These are phyloP conservation scores for Picochlorum costavermella DNA, from an alignment of 139 green algal genomes.

Conservation along the genomic window DNA sequence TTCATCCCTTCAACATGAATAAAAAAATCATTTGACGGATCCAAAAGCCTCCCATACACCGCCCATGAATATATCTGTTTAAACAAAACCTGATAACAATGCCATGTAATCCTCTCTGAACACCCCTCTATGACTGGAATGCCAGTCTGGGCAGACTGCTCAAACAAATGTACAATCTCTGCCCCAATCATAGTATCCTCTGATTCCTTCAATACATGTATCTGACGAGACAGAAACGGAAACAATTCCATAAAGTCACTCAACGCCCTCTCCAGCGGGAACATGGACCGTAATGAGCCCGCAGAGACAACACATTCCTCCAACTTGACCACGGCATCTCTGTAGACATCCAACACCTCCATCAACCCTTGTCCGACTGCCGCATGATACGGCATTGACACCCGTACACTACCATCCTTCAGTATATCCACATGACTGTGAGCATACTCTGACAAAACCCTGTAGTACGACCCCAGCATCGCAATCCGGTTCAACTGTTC, in stretches of 20 bases:
- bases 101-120: slow-evolving; percentile 68
- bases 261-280: slow-evolving; percentile 53
- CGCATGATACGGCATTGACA: slow-evolving; percentile 32
- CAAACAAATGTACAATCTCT: slow-evolving; percentile 49
- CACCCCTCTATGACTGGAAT: slow-evolving; percentile 59
- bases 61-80: slow-evolving; percentile 79
- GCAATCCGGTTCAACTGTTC: slow-evolving; percentile 51
- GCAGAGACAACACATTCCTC: slow-evolving; percentile 48
- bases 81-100: slow-evolving; percentile 78
- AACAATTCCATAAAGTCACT: slow-evolving; percentile 59
- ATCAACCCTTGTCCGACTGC: slow-evolving; percentile 60
- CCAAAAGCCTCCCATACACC: slow-evolving; percentile 71
- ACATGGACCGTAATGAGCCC: slow-evolving; percentile 30
- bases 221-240: slow-evolving; percentile 38
- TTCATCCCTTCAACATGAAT: slow-evolving; percentile 29
- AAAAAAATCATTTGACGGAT: slow-evolving; percentile 75
- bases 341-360: slow-evolving; percentile 79
- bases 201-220: slow-evolving; percentile 41
- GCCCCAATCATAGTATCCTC: slow-evolving; percentile 25
- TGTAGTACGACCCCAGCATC: slow-evolving; percentile 33
- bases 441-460: slow-evolving; percentile 7
- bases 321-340: slow-evolving; percentile 49
- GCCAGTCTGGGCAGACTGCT: slow-evolving; percentile 38
- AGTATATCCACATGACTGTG: slow-evolving; percentile 49
- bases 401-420: neutral